A percentile compares a stretch with the other conserved stretches of the same genome.
phyloP scores from a whole-genome alignment of 768 basidiomycete species.

The Boletellus ananiceps region DNA sequence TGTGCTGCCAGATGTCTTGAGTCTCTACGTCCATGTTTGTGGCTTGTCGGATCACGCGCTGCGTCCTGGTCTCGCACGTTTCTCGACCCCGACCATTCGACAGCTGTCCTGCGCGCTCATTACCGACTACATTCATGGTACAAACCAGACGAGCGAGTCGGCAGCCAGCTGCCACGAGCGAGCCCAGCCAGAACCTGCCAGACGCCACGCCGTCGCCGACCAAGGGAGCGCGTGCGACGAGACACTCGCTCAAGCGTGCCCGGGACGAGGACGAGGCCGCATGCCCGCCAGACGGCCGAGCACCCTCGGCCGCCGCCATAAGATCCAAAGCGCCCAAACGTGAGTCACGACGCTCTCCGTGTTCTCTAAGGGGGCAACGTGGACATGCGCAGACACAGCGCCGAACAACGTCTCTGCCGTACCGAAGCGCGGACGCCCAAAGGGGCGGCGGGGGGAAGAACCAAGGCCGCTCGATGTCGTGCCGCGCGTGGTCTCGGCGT shows the following conservation, averaged over 20 bases:
- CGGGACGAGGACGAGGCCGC: background rate
- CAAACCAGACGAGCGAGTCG: slow-evolving; percentile 19
- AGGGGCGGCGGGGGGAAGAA: slow-evolving; percentile 8
- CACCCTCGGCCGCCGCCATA: background rate
- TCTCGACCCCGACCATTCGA: background rate
- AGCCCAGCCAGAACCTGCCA: background rate
- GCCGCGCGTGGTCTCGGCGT: slow-evolving; percentile 34
- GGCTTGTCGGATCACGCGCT: background rate
- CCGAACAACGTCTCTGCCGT: background rate
- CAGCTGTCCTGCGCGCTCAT: background rate
- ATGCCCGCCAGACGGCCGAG: background rate
- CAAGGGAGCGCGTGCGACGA: background rate
- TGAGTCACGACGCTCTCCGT: slow-evolving; percentile 5
- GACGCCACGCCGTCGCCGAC: background rate
- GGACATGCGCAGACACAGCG: background rate
- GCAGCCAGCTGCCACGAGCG: background rate
- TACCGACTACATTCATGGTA: slow-evolving; percentile 13
- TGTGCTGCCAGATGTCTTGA: no score
- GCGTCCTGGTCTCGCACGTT: background rate
- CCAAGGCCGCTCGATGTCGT: slow-evolving; percentile 28
- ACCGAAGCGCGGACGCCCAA: slow-evolving; percentile 5
- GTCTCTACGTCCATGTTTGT: background rate
- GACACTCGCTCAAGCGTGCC: slow-evolving; percentile 15
- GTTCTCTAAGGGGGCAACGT: no score
- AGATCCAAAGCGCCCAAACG: background rate